These are phyloP conservation scores for Metschnikowia peoriensis DNA, from an alignment of 805 yeast species.

Conservation along the genomic window DNA sequence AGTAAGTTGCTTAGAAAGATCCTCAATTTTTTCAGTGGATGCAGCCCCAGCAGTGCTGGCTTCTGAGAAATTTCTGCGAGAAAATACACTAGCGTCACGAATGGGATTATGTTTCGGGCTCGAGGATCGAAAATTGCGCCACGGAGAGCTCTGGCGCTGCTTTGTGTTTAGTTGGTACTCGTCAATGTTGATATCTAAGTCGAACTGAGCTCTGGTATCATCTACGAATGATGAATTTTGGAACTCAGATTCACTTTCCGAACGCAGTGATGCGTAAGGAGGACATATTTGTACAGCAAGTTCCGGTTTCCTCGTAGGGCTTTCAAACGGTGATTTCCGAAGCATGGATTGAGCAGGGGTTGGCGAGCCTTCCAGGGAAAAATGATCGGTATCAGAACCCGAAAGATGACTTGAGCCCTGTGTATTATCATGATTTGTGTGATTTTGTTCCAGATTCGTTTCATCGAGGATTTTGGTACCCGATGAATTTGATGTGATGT, in stretches of 20 bases:
- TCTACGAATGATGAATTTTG: slow-evolving; percentile 17
- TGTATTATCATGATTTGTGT: background rate
- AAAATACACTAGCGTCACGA: slow-evolving; percentile 10
- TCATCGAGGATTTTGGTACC: background rate
- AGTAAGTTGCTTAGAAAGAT: slow-evolving; percentile 26
- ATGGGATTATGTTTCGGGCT: slow-evolving; percentile 9
- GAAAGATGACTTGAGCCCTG: background rate
- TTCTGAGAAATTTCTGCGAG: slow-evolving; percentile 10
- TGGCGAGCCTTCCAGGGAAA: background rate
- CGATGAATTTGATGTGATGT: background rate
- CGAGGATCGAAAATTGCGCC: slow-evolving; percentile 12
- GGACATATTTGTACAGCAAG: background rate
- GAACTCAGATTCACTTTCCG: slow-evolving; percentile 9
- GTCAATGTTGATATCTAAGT: slow-evolving; percentile 19
- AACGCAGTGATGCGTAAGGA: background rate
- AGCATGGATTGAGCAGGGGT: background rate
- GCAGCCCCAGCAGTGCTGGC: slow-evolving; percentile 6
- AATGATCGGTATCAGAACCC: background rate
- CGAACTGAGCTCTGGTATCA: slow-evolving; percentile 18
- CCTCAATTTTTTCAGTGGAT: slow-evolving; percentile 13
- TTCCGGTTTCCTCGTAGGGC: background rate
- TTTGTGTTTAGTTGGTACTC: slow-evolving; percentile 7
- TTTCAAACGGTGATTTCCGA: slow-evolving; percentile 2
- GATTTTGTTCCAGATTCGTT: slow-evolving; percentile 2
- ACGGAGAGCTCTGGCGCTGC: slow-evolving; percentile 9